Base-by-base conservation (phyloP, 75 land plant species). In the Pinus tabuliformis region DNA sequence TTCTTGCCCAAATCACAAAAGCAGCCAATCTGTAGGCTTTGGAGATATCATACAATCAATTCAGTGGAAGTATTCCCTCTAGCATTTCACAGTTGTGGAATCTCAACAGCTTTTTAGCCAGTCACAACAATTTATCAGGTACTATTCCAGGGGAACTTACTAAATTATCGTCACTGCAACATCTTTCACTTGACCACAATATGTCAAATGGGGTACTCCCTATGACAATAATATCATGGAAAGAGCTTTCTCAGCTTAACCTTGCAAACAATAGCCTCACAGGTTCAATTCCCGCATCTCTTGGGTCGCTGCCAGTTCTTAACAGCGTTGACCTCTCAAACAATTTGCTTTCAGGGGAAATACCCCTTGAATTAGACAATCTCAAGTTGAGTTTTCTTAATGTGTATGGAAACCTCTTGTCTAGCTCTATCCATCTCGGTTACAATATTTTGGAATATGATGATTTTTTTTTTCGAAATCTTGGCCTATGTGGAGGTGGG, bases 41-140 rank as follows among this genome's bases (percentile, higher is more conserved):
- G 21, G 85, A 91, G 58, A 73, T 87, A 1, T 12, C 57, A 30
- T 62, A 90, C 75, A 92, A 92, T 65, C 61, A 24, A 28, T 83
- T 92, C 60, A 73, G 78, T 59, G 65, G 72, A 24, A 18, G 45
- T 4, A 73, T 87, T 45, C 86, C 89, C 1, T 20, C 62, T 13
- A 26, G 26, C 4, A 72, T 82, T 11, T 68, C 59, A 22, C 42
- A 59, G 2, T 76, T 82, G 75, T 4, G 39, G 59, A 42, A 73
- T 45, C 63, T 91, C 9, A 14, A 7, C 3, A 73, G 54, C 21
- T 72, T 83, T 8, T 4, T 37, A 22, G 71, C 81, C 33, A 81
- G 82, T 56, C 73, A 83, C 76, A 89, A 93, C 77, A 63, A 45
- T 12, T 82, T 92, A 56, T 76, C 81, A 13, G 89, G 89, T 0